Evolutionary conservation across 2,329 filamentous ascomycete genomes (phyloP), one percentile per base, ranked within the genome.

Genomic region (Monosporascus sp.): DNA sequence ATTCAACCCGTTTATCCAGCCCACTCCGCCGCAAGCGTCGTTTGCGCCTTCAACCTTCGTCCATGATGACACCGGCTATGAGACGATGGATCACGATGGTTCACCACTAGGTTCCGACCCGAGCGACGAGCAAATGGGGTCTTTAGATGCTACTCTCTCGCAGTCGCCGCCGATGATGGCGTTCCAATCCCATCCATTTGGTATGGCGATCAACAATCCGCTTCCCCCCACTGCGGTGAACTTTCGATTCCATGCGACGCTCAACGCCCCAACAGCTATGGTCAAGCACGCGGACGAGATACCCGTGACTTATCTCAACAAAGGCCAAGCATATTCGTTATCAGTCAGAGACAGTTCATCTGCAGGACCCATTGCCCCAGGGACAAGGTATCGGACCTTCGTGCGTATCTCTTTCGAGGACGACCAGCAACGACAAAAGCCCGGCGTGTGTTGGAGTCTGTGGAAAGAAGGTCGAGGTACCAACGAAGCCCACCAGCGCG

Each of bases 401-500:
- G 83, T 99, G 47, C 87, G 94, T n/a, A 86, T 99, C 47, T 97
- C 93, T 0, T 99, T 97, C 64, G 93, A 99, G 68, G 94, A 99
- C 57, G 91, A 97, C 57, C 88, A 96, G 67, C 94, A 97, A 70
- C 82, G 93, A 57, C 84, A 87, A 64, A 89, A 89, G 61, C 92
- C 91, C 1, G 84, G 84, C 18, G 80, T 86, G 14, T 95, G 90
- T 68, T 96, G 91, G 91, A 89, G 72, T 70, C 75, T 94, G 43
- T 96, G 90, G 94, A 97, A 97, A 68, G 94, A 97, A 72, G 93
- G 93, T 0, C 84, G 94, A 53, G 94, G 94, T n/a, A 90, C 87
- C 2, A 96, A 91, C 60, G 94, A 99, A 75, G 91, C 93, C 2
- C 93, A 97, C 65, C 91, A 97, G 68, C 81, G 93, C 61, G 93